Evolutionary conservation across 2,329 filamentous ascomycete genomes (phyloP).

Genomic region (Chrysoporthe cubensis): DNA sequence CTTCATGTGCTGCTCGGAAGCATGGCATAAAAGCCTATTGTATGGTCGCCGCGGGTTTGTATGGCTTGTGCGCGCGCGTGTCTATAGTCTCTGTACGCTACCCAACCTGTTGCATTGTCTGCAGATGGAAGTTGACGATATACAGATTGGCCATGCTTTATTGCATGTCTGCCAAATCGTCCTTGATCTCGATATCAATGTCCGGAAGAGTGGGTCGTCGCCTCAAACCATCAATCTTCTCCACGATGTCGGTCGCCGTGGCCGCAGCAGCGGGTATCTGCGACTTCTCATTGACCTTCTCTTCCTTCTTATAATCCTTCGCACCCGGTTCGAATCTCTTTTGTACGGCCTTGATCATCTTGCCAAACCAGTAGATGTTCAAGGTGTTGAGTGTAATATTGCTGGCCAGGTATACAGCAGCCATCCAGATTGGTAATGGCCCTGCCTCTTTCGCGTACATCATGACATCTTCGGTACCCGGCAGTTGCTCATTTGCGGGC

Average conservation of each 20-base stretch:
- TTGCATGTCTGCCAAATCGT: conserved; percentile 32
- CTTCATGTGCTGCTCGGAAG: neutral
- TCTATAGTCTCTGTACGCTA: conserved; percentile 1
- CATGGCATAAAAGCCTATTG: neutral
- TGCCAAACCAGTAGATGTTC: conserved; percentile 85
- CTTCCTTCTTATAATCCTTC: conserved; percentile 34
- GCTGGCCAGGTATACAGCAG: conserved; percentile 66
- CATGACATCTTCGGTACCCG: conserved; percentile 46
- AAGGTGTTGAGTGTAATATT: conserved; percentile 75
- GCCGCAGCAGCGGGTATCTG: conserved; percentile 8
- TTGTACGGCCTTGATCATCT: conserved; percentile 80
- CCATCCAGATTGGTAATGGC: conserved; percentile 71
- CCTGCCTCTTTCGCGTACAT: conserved; percentile 53
- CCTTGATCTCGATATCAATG: conserved; percentile 28
- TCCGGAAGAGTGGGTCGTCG: conserved; percentile 30
- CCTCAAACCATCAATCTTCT: conserved; percentile 30
- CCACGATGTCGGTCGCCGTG: conserved; percentile 19
- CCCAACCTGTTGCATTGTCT: neutral
- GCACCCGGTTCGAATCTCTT: conserved; percentile 70
- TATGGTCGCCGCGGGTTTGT: neutral
- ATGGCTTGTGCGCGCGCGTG: neutral
- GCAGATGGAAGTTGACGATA: neutral
- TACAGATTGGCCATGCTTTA: conserved; percentile 20
- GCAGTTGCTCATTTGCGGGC: conserved; percentile 37
- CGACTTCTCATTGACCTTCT: conserved; percentile 37